Evolutionary conservation across 192 early-diverging fungal genomes (phyloP).

Genomic region (Coemansia reversa): DNA sequence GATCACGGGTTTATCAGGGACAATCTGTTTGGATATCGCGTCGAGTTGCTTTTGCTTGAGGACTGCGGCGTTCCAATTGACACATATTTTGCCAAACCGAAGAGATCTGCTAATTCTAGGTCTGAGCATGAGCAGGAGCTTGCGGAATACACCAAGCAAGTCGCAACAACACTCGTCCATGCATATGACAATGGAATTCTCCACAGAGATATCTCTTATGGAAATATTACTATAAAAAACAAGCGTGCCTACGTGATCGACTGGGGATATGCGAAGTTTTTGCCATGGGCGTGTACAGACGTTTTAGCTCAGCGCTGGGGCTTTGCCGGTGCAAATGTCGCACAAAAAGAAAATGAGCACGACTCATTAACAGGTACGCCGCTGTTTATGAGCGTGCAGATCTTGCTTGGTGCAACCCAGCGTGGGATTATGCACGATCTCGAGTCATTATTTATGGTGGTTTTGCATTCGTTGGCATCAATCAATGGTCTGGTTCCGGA

Average conservation of each 20-base stretch:
- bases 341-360: not conserved
- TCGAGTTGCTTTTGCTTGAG: constrained; percentile 14
- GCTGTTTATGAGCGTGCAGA: constrained; percentile 7
- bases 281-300: not conserved
- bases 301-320: not conserved
- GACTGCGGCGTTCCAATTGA: constrained; percentile 9
- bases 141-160: not conserved
- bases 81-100: not conserved
- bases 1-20: not conserved
- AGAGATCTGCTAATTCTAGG: not conserved
- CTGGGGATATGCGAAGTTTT: constrained; percentile 15
- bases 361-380: constrained; percentile 1
- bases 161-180: not conserved
- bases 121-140: not conserved
- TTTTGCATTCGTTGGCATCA: not conserved
- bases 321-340: not conserved
- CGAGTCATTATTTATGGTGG: constrained; percentile 11
- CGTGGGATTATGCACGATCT: constrained; percentile 12
- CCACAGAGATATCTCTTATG: constrained; percentile 9
- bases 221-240: constrained; percentile 10
- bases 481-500: not conserved
- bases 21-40: constrained; percentile 14
- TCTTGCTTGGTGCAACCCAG: not conserved
- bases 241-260: constrained; percentile 9
- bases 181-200: not conserved